Conservation (phyloP, 768 basidiomycete genomes). For the Dentipellis sp. region DNA sequence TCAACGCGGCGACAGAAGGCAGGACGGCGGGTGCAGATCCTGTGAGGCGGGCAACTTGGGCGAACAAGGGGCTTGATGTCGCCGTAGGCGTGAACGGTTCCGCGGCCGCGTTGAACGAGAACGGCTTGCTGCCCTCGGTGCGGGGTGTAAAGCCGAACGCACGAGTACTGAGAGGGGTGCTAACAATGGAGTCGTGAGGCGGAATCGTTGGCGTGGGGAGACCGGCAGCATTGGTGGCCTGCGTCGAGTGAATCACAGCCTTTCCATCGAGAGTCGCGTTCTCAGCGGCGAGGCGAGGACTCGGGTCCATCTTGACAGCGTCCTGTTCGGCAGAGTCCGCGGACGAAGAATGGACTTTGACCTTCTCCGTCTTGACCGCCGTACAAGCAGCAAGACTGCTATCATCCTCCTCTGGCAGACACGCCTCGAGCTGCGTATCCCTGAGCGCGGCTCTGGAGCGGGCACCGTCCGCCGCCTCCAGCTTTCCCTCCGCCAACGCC, state of each 20-base stretch:
- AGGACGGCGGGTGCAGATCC: slow-evolving; percentile 1
- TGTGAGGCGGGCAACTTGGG: slow-evolving; percentile 1
- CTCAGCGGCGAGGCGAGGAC: neutral
- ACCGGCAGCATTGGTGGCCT: too few relatives aligned
- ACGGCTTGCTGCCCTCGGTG: neutral
- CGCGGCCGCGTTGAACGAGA: slow-evolving; percentile 8
- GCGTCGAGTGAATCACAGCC: too few relatives aligned
- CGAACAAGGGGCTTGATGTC: slow-evolving; percentile 6
- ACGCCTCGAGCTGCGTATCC: neutral
- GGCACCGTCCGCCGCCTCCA: neutral
- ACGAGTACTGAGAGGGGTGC: too few relatives aligned
- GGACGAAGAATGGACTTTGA: neutral
- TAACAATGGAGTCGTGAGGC: too few relatives aligned
- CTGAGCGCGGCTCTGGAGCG: neutral
- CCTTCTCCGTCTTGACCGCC: neutral
- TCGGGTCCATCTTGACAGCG: neutral
- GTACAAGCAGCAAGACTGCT: too few relatives aligned
- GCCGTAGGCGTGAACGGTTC: slow-evolving; percentile 12
- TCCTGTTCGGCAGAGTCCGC: neutral
- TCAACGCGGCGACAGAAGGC: neutral
- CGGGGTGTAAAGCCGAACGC: too few relatives aligned
- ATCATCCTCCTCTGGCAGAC: neutral
- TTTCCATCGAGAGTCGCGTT: neutral
- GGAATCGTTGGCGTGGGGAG: too few relatives aligned
- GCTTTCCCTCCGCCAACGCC: neutral